Conservation (phyloP, 2,329 filamentous ascomycete species). For the Epichloe scottii region DNA sequence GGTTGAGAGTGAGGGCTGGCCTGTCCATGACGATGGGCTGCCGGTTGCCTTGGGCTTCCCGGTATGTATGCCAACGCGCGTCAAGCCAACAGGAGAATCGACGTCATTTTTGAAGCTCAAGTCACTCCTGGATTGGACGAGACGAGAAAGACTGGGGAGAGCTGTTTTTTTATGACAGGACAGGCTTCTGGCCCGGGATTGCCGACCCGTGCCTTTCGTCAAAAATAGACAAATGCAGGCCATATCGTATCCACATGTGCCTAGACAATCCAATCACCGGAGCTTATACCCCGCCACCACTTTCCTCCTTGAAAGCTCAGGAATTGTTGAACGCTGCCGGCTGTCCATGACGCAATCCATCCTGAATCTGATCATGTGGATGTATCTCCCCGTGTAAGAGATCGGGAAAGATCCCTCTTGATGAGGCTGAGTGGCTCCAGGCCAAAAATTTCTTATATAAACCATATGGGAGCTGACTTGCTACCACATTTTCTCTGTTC, state of each 20-base stretch:
- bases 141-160: background rate
- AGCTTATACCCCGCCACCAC: background rate
- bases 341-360: slow-evolving; percentile 3
- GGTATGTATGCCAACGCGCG: background rate
- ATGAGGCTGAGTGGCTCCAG: background rate
- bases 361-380: background rate
- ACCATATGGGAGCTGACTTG: background rate
- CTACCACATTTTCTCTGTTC: rapidly evolving
- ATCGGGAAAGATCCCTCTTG: background rate
- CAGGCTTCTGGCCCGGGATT: background rate
- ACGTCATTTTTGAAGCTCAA: background rate
- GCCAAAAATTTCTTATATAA: background rate
- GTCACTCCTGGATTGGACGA: background rate
- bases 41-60: too few relatives aligned
- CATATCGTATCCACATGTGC: background rate
- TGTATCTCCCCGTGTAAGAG: background rate
- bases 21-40: too few relatives aligned
- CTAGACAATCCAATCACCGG: background rate
- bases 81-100: background rate
- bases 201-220: background rate
- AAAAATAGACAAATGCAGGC: background rate
- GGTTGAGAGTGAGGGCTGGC: too few relatives aligned
- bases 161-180: too few relatives aligned
- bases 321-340: background rate
- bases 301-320: background rate